These are phyloP conservation scores for Axilococcus clingmanii DNA, from an alignment of 139 green algal genomes.

Conservation along the genomic window DNA sequence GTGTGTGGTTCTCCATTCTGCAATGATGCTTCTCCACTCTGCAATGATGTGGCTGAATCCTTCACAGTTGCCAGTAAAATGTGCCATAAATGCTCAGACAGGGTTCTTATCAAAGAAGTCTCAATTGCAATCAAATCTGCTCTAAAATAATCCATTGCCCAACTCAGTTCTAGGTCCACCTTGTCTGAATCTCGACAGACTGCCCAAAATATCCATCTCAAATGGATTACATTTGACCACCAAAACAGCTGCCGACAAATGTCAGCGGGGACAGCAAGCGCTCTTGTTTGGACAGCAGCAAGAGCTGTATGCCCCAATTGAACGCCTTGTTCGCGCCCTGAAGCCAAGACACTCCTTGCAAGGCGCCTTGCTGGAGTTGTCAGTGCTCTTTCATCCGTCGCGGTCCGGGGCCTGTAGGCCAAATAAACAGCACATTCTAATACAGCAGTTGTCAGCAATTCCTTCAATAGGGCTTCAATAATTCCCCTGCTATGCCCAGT, in stretches of 20 bases:
- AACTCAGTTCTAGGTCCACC: background rate
- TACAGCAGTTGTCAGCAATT: slow-evolving; percentile 2
- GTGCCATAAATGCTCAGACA: background rate
- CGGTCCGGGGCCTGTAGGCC: background rate
- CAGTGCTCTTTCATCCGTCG: slow-evolving; percentile 3
- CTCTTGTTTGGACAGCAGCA: slow-evolving; percentile 22
- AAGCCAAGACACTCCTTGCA: slow-evolving; percentile 57
- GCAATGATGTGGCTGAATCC: background rate
- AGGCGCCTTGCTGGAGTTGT: slow-evolving; percentile 61
- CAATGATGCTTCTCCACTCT: too few relatives aligned
- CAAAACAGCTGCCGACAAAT: slow-evolving; percentile 28
- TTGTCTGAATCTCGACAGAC: slow-evolving; percentile 10
- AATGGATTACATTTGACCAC: slow-evolving; percentile 45
- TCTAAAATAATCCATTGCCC: background rate
- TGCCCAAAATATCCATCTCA: slow-evolving; percentile 43
- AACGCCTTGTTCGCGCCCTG: slow-evolving; percentile 45
- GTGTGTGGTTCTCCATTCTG: too few relatives aligned
- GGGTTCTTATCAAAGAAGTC: background rate
- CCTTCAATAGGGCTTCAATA: too few relatives aligned
- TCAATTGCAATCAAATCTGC: background rate
- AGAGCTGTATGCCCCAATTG: slow-evolving; percentile 50
- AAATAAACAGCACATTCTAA: slow-evolving; percentile 5
- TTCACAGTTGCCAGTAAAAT: background rate
- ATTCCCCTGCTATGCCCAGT: too few relatives aligned
- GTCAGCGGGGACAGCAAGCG: slow-evolving; percentile 20